Evolutionary conservation across 2,329 filamentous ascomycete genomes (phyloP), one percentile per base, ranked within the genome.

Genomic region (Neopestalotiopsis clavispora): DNA sequence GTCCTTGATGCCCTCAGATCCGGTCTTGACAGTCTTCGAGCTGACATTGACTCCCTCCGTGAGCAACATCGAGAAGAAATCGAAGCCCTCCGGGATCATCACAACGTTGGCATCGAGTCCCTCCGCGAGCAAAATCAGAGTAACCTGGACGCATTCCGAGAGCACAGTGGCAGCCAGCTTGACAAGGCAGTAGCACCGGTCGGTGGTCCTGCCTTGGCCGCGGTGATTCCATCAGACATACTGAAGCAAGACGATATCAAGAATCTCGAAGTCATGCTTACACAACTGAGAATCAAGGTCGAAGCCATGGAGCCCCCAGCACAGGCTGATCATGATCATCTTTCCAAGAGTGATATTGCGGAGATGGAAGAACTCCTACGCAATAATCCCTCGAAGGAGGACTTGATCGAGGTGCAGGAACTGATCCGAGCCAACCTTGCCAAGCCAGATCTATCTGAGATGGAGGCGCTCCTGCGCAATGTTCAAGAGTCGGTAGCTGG

Each of bases 1-100:
- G 95, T 98, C 66, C 85, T 98, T 1, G 93, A 97, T 69, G 94
- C 93, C 0, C 86, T 98, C 68, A 97, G 92, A 78, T 87, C 90
- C n/a, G 95, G 94, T 0, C 84, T 98, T 9, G 90, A 92, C 58
- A 87, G 87, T 52, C 86, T 98, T 17, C 90, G 91, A 66, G 86
- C 88, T 1, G 95, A 98, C 63, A 93, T 98, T 72, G 92, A 94
- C 68, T 86, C 86, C 23, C 85, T 98, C 52, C 92, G 92, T n/a
- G 89, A 91, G 30, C 81, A 80, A 57, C 77, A 74, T 10, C 97
- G 92, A 78, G 87, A 90, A n/a, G 95, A 94, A 0, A 84, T 98
- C 9, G 90, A 92, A 59, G 87, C 87, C 49, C 86, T 98, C n/a
- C 59, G 59, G 4, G 59, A 62, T 2, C 59, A 62, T 20, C 40